These are phyloP conservation scores for Metschnikowia hibisci DNA, from an alignment of 805 yeast species.

Conservation along the genomic window DNA sequence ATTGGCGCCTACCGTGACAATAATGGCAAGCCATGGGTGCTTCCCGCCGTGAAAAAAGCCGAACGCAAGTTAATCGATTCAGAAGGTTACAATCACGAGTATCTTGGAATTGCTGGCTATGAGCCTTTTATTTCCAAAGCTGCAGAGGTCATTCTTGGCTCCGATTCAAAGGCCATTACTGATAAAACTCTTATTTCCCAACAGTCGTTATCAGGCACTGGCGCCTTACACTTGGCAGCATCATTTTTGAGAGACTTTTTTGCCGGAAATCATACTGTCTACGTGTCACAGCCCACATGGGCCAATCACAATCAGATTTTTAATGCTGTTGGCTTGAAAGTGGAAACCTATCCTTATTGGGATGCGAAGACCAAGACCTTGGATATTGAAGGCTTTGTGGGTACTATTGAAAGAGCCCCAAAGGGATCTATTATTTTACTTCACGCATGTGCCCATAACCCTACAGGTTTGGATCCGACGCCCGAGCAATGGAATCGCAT, in stretches of 20 bases:
- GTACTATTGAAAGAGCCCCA: constrained; percentile 62
- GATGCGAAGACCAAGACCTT: constrained; percentile 64
- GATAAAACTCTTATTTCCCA: constrained; percentile 52
- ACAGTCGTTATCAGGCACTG: constrained; percentile 84
- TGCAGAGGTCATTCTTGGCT: constrained; percentile 69
- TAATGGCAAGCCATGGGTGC: constrained; percentile 65
- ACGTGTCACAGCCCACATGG: constrained; percentile 77
- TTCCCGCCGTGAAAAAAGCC: constrained; percentile 66
- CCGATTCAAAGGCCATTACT: constrained; percentile 30
- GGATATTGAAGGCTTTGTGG: constrained; percentile 65
- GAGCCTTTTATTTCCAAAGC: constrained; percentile 66
- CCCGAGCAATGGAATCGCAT: constrained; percentile 75
- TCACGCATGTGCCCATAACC: constrained; percentile 97
- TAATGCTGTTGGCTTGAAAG: constrained; percentile 60
- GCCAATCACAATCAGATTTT: constrained; percentile 91
- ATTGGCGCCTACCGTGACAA: constrained; percentile 78
- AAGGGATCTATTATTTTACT: constrained; percentile 73
- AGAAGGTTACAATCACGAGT: constrained; percentile 63
- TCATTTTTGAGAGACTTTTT: constrained; percentile 54
- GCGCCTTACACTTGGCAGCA: constrained; percentile 90
- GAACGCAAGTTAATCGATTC: constrained; percentile 59
- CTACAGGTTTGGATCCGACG: constrained; percentile 94
- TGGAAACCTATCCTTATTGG: constrained; percentile 83
- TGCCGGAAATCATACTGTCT: constrained; percentile 20
- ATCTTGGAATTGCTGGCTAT: constrained; percentile 77